Evolutionary conservation across 1,139 yeast species (phyloP).

Genomic region (Scheffersomyces titani): DNA sequence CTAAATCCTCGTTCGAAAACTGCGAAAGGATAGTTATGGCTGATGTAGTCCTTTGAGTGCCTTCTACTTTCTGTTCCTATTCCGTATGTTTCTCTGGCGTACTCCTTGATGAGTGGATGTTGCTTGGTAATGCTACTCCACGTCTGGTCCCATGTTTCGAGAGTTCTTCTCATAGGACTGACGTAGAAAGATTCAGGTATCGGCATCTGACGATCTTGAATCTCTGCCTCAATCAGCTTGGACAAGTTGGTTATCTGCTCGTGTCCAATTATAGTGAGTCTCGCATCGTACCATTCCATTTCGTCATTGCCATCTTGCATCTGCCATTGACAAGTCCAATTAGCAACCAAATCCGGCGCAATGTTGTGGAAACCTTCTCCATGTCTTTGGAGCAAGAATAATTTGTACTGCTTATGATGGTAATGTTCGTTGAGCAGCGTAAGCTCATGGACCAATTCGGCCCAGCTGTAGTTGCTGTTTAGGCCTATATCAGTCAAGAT

Average conservation of each 20-base stretch:
- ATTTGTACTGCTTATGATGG: conserved; percentile 15
- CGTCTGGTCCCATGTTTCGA: conserved; percentile 32
- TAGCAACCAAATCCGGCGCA: conserved; percentile 19
- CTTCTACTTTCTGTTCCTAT: conserved; percentile 37
- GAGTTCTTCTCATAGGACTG: conserved; percentile 37
- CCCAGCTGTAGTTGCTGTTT: conserved; percentile 18
- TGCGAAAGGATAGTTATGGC: conserved; percentile 21
- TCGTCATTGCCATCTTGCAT: conserved; percentile 29
- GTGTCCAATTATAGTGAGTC: conserved; percentile 30
- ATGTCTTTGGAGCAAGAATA: conserved; percentile 41
- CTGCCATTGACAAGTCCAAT: conserved; percentile 39
- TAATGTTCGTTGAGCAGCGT: conserved; percentile 5
- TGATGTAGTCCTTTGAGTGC: conserved; percentile 28
- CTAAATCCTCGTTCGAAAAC: conserved; percentile 32
- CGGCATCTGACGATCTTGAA: conserved; percentile 21
- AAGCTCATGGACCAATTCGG: conserved; percentile 9
- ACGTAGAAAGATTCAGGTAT: conserved; percentile 31
- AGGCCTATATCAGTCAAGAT: conserved; percentile 21
- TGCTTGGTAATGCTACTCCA: conserved; percentile 21
- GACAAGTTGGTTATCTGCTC: conserved; percentile 20
- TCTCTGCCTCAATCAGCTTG: conserved; percentile 18
- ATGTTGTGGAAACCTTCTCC: conserved; percentile 45
- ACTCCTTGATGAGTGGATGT: conserved; percentile 31
- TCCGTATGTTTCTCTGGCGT: conserved; percentile 40
- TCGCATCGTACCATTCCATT: conserved; percentile 40